Conservation (phyloP, 208 protist genomes). For the Ichthyophonus hoferi region DNA sequence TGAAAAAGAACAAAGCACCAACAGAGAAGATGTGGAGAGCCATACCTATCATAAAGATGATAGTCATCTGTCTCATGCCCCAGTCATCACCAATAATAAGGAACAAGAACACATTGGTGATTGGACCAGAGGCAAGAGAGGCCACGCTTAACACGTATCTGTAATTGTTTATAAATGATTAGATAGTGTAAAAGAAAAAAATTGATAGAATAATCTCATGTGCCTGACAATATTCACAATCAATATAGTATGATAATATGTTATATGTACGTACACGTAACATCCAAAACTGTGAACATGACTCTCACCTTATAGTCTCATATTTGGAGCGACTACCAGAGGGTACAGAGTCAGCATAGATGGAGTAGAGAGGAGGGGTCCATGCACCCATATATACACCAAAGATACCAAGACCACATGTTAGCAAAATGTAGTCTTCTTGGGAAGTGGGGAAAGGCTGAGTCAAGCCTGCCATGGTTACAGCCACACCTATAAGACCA, state of each 20-base stretch:
- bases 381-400: slow-evolving; percentile 16
- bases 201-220: too few relatives aligned
- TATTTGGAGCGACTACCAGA: background rate
- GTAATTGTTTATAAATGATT: too few relatives aligned
- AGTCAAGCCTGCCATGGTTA: background rate
- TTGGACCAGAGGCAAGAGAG: slow-evolving; percentile 6
- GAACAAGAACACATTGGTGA: slow-evolving; percentile 4
- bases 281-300: too few relatives aligned
- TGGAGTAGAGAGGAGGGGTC: slow-evolving; percentile 15
- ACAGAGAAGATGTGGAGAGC: slow-evolving; percentile 20
- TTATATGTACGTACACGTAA: too few relatives aligned
- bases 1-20: slow-evolving; percentile 8
- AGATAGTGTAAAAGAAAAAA: too few relatives aligned
- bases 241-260: too few relatives aligned
- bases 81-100: background rate
- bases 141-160: slow-evolving; percentile 9
- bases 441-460: slow-evolving; percentile 6
- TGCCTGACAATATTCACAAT: too few relatives aligned
- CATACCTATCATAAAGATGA: slow-evolving; percentile 25
- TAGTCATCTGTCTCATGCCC: slow-evolving; percentile 31
- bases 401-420: background rate
- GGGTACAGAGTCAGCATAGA: slow-evolving; percentile 21
- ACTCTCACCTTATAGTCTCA: background rate
- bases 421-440: background rate
- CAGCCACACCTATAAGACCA: background rate